Base-by-base conservation (phyloP, 2,329 filamentous ascomycete genomes). In the Oidium heveae region DNA sequence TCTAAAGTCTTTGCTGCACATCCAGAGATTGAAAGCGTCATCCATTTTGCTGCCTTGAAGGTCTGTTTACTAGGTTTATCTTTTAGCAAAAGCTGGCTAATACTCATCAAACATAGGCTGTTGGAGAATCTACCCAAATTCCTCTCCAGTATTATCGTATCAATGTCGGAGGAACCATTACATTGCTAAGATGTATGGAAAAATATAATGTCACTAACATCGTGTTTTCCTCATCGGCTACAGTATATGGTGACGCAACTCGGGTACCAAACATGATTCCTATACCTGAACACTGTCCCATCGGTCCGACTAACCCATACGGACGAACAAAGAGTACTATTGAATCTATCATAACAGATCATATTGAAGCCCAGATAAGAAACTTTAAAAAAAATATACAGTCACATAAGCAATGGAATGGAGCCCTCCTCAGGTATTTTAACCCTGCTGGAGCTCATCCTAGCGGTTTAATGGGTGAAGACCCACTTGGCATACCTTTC, bases 11-110 rank as follows among this genome's bases (percentile, higher is more conserved):
- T 98, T 66, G 74, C 77, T 59, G 84, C 83, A 65, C 83, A 96
- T 70, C 86, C 88, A 53, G 82, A 86, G 64, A 95, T 98, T 65
- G 87, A 95, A 75, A 94, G 86, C 67, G 91, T 96, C 60, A 96
- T 98, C 64, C 91, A 98, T 74, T 98, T 98, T 67, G 93, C 91
- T 59, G 91, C 91, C 24, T 76, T 98, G 62, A 98, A 98, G 83
- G 86, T 83, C 15, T 20, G 28, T 32, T 9, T 7, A 32, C 28
- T 32, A 5, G 8, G 6, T 9, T 32, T 1, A 32, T 6, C 7
- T 28, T 6, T 28, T 28, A 3, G 24, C 24, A 32, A 32, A 32
- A 32, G 28, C 28, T 32, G 6, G 28, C 28, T 32, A 32, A 32
- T 32, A 32, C 28, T 32, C 28, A 32, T 9, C 28, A 7, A 32